A percentile compares a stretch with the other conserved stretches of the same genome.
phyloP scores from a whole-genome alignment of 108 stramenopile genomes.

The Fragilaria radians region DNA sequence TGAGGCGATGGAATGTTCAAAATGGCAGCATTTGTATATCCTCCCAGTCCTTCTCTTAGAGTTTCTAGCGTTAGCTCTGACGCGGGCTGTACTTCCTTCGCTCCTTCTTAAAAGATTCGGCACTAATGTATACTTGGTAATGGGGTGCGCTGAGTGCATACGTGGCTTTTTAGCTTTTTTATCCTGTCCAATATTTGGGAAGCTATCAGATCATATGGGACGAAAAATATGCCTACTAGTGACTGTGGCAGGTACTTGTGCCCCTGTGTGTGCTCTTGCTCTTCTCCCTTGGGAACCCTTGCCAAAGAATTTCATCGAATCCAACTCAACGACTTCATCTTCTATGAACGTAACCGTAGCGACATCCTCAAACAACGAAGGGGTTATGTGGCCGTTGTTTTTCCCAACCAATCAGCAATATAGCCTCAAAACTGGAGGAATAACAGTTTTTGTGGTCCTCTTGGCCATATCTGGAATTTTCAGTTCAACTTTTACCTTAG shows the following conservation, averaged over 20 bases:
- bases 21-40: conserved; percentile 58
- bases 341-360: neutral
- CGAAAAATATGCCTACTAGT: conserved; percentile 75
- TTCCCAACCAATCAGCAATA: neutral
- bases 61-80: conserved; percentile 84
- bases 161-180: conserved; percentile 90
- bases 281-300: conserved; percentile 43
- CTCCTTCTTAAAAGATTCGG: conserved; percentile 68
- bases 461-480: conserved; percentile 86
- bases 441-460: conserved; percentile 63
- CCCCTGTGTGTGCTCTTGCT: conserved; percentile 85
- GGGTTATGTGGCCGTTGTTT: conserved; percentile 4
- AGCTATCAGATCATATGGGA: conserved; percentile 79
- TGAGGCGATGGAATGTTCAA: too few relatives aligned
- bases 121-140: conserved; percentile 61
- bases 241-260: conserved; percentile 87
- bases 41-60: conserved; percentile 92
- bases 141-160: conserved; percentile 83
- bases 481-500: conserved; percentile 92
- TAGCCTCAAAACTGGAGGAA: conserved; percentile 20
- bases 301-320: too few relatives aligned
- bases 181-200: conserved; percentile 90
- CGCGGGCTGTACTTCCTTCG: conserved; percentile 74
- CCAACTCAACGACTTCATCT: too few relatives aligned
- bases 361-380: neutral